Evolutionary conservation across 2,329 filamentous ascomycete genomes (phyloP).

Genomic region (Fusarium nematophilum): DNA sequence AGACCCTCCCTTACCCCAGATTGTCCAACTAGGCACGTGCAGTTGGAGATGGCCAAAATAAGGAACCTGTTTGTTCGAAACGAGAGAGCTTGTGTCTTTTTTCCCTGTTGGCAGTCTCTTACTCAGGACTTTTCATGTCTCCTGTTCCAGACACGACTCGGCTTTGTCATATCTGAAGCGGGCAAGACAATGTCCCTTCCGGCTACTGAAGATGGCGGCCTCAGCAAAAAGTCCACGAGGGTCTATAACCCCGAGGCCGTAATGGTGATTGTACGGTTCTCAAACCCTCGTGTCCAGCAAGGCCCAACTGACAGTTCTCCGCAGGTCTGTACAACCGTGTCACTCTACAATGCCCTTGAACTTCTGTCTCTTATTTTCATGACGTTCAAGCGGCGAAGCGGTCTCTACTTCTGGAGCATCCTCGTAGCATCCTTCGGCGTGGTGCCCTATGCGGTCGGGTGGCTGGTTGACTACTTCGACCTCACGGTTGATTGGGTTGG

Average conservation of each 20-base stretch:
- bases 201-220: conserved; percentile 13
- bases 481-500: conserved; percentile 12
- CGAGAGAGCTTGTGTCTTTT: neutral
- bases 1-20: conserved; percentile 3
- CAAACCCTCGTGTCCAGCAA: too few species aligned
- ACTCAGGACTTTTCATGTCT: neutral
- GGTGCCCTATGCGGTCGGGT: conserved; percentile 28
- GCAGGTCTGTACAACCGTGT: conserved; percentile 27
- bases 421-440: conserved; percentile 21
- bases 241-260: conserved; percentile 26
- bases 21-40: conserved; percentile 14
- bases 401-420: conserved; percentile 33
- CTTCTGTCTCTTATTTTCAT: conserved; percentile 30
- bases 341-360: conserved; percentile 32
- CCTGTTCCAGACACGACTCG: conserved; percentile 17
- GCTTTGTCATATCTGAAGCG: conserved; percentile 3
- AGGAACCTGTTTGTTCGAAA: conserved; percentile 1
- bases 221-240: conserved; percentile 5
- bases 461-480: conserved; percentile 26
- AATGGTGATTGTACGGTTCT: conserved; percentile 32
- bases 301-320: neutral
- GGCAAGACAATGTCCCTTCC: conserved; percentile 21
- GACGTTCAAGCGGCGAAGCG: conserved; percentile 25
- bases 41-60: neutral
- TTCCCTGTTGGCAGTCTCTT: conserved; percentile 1